Evolutionary conservation across 768 basidiomycete genomes (phyloP).

Genomic region (Suillus placidus): DNA sequence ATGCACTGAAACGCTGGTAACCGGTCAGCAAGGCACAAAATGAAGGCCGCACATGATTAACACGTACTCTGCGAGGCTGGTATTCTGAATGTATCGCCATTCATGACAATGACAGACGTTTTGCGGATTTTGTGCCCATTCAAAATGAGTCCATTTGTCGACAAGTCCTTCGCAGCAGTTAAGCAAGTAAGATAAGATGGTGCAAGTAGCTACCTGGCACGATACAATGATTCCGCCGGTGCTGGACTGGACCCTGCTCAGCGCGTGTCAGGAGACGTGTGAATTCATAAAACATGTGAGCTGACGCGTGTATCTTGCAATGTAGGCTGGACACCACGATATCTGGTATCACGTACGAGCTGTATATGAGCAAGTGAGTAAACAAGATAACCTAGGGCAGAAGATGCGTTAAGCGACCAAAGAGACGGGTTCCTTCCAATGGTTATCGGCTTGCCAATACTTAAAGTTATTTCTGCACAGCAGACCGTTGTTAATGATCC

Average conservation of each 20-base stretch:
- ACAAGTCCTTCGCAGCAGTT: conserved; percentile 61
- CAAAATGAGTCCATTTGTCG: conserved; percentile 72
- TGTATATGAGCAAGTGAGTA: conserved; percentile 16
- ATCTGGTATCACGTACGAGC: conserved; percentile 67
- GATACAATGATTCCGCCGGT: conserved; percentile 76
- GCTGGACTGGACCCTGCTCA: conserved; percentile 63
- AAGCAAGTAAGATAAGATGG: conserved; percentile 3
- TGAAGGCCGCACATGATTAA: conserved; percentile 1
- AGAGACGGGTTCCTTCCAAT: conserved; percentile 73
- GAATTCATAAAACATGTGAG: conserved; percentile 10
- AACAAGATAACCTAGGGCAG: conserved; percentile 2
- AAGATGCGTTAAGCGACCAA: conserved; percentile 47
- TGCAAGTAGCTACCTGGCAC: conserved; percentile 56
- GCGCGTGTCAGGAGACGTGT: not conserved
- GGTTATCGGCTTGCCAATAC: conserved; percentile 60
- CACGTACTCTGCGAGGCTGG: conserved; percentile 63
- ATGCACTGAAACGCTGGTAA: conserved; percentile 66
- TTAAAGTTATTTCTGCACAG: conserved; percentile 57
- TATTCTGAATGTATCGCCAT: conserved; percentile 71
- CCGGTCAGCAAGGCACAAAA: conserved; percentile 1
- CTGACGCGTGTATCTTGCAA: conserved; percentile 81
- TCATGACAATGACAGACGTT: conserved; percentile 70
- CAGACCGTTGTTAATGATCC: not conserved
- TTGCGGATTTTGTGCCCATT: conserved; percentile 73
- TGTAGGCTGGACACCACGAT: conserved; percentile 68